Evolutionary conservation across 768 basidiomycete genomes (phyloP).

Genomic region (Calocybe cyanea): DNA sequence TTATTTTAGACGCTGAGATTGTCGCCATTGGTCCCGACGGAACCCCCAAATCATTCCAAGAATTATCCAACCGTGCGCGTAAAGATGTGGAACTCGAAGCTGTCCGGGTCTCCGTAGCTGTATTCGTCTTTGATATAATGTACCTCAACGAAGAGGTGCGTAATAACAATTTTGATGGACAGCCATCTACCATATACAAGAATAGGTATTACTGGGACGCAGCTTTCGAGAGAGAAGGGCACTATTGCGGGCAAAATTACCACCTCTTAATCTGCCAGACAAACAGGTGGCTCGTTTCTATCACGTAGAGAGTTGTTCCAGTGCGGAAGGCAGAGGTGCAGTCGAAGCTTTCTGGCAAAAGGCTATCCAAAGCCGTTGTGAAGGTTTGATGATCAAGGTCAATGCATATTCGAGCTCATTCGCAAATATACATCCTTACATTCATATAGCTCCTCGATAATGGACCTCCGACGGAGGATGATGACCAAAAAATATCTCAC

Average conservation of each 20-base stretch:
- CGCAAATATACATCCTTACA: background rate
- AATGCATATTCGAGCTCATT: background rate
- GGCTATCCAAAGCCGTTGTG: constrained; percentile 73
- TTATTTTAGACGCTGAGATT: constrained; percentile 84
- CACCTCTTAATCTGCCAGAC: constrained; percentile 42
- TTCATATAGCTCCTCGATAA: constrained; percentile 61
- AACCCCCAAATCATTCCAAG: constrained; percentile 76
- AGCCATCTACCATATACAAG: constrained; percentile 5
- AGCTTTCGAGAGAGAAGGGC: constrained; percentile 70
- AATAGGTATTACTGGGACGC: constrained; percentile 61
- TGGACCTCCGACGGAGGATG: constrained; percentile 34
- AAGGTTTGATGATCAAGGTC: constrained; percentile 94
- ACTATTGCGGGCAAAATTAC: constrained; percentile 62
- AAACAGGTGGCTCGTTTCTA: constrained; percentile 54
- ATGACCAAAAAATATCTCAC: constrained; percentile 26
- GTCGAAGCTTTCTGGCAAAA: constrained; percentile 75
- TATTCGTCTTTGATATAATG: constrained; percentile 90
- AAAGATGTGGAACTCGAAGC: constrained; percentile 77
- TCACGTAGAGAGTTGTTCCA: constrained; percentile 73
- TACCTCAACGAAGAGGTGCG: constrained; percentile 75
- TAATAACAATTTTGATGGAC: constrained; percentile 4
- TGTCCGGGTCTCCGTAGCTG: constrained; percentile 75
- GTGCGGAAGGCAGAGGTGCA: constrained; percentile 53
- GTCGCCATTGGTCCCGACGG: constrained; percentile 75
- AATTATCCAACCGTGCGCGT: constrained; percentile 78